Evolutionary conservation across 768 basidiomycete genomes (phyloP).

Genomic region (Mycena alexandri): DNA sequence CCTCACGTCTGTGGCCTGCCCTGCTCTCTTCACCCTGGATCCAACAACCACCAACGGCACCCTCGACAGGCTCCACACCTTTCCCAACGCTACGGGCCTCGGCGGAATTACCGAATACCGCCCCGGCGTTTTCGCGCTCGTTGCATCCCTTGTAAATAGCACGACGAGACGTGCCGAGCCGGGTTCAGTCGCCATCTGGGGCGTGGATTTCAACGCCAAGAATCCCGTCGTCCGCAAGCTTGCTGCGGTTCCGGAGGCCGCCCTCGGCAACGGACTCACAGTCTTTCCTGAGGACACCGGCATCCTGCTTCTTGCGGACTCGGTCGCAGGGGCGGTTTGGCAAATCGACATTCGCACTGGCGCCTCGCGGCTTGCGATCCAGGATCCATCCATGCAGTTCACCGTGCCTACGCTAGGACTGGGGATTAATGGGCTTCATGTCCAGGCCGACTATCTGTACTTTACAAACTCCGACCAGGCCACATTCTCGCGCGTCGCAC

Average conservation of each 20-base stretch:
- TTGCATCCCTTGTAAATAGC: background rate
- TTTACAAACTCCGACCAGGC: slow-evolving; percentile 3
- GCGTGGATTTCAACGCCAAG: too few species aligned
- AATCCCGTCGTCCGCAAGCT: too few species aligned
- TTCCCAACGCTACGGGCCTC: slow-evolving; percentile 13
- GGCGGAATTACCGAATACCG: slow-evolving; percentile 25
- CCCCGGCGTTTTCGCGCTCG: slow-evolving; percentile 25
- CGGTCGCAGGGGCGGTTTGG: too few species aligned
- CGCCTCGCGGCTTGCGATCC: too few species aligned
- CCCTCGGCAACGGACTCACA: too few species aligned
- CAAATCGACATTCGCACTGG: too few species aligned
- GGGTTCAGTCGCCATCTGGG: too few species aligned
- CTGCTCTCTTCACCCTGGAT: slow-evolving; percentile 20
- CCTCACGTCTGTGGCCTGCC: slow-evolving; percentile 21
- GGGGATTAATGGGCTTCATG: slow-evolving; percentile 30
- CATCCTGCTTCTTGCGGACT: too few species aligned
- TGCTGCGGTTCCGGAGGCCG: too few species aligned
- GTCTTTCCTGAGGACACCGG: too few species aligned
- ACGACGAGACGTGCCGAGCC: slow-evolving; percentile 7
- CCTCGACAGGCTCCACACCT: slow-evolving; percentile 7
- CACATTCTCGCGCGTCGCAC: slow-evolving; percentile 12
- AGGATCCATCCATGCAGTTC: slow-evolving; percentile 17
- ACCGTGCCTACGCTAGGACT: slow-evolving; percentile 8
- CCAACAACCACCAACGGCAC: slow-evolving; percentile 20
- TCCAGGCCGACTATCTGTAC: background rate